phyloP scores from a whole-genome alignment of 208 protist genomes.

The Trichomonas tenax region DNA sequence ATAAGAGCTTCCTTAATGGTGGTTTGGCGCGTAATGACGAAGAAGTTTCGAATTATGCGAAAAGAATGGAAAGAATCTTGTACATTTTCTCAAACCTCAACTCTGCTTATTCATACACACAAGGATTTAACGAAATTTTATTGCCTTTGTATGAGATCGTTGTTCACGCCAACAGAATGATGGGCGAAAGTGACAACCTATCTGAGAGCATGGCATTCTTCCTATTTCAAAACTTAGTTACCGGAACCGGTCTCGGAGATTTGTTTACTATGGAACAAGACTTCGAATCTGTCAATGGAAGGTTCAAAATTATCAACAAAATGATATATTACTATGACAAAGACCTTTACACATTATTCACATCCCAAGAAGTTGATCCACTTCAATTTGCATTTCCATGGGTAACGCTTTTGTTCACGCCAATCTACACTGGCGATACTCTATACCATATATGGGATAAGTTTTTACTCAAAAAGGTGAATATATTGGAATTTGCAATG shows the following conservation, averaged over 20 bases:
- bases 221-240: not conserved
- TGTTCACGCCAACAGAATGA: not conserved
- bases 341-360: not conserved
- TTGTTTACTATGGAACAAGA: not conserved
- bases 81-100: conserved; percentile 11
- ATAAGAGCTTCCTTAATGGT: not conserved
- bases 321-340: not conserved
- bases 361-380: not conserved
- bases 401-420: not conserved
- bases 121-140: not conserved
- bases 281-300: not conserved
- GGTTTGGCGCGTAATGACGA: not conserved
- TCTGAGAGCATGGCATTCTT: not conserved
- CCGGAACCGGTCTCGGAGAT: not conserved
- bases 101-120: not conserved
- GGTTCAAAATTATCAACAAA: not conserved
- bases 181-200: not conserved
- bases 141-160: not conserved
- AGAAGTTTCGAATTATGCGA: not conserved
- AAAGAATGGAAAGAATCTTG: not conserved
- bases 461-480: not conserved
- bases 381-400: conserved; percentile 1
- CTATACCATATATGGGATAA: not conserved
- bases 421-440: not conserved
- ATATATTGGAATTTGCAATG: not conserved